Conservation (phyloP, 78 protist species). For the Dictyostelium brefeldianum region DNA sequence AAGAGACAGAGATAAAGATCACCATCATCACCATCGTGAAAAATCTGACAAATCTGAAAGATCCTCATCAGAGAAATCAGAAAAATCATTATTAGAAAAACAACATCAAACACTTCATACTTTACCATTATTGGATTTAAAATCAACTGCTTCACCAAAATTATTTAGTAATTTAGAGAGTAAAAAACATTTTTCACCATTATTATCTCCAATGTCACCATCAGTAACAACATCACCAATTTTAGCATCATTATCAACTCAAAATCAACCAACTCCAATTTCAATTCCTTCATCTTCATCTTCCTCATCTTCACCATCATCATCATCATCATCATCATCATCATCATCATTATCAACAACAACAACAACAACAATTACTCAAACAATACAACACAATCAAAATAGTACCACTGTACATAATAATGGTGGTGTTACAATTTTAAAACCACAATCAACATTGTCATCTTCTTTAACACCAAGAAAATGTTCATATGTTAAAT, state of each 20-base stretch:
- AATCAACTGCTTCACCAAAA: not conserved
- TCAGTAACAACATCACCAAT: not conserved
- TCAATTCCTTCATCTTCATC: too few relatives aligned
- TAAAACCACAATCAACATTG: not conserved
- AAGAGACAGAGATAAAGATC: not conserved
- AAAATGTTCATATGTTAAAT: constrained; percentile 42
- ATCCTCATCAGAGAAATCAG: not conserved
- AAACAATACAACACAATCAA: not conserved
- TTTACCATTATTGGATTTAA: not conserved
- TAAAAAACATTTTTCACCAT: not conserved
- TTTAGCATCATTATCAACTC: constrained; percentile 1
- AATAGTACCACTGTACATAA: not conserved
- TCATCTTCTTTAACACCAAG: not conserved
- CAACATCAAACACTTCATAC: not conserved
- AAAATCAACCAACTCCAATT: not conserved
- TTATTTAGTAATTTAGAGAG: not conserved
- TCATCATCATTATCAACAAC: not conserved
- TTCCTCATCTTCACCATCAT: not conserved
- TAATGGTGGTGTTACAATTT: not conserved
- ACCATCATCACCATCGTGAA: not conserved
- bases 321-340: not conserved
- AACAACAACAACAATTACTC: constrained; percentile 1
- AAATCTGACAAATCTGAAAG: not conserved
- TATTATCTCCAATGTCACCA: constrained; percentile 13
- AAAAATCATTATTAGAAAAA: not conserved